Base-by-base conservation (phyloP, 192 early-diverging fungal genomes). In the Ramicandelaber brevisporus region DNA sequence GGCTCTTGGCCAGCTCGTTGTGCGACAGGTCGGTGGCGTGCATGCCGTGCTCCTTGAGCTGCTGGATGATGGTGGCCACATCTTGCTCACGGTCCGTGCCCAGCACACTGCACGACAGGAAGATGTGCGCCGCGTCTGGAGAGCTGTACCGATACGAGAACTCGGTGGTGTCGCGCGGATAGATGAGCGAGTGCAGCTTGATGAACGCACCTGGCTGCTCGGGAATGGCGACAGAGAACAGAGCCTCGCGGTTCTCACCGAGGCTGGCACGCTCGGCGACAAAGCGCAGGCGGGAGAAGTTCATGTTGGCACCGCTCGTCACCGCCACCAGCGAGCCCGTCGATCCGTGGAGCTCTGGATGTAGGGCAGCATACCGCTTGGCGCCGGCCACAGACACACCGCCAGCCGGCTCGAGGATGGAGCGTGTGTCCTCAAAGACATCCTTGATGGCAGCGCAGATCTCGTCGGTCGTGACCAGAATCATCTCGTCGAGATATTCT, bases 241-340 rank as follows among this genome's bases (percentile, higher is more conserved):
- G 63, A 2, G 71, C 93, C 47, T 99, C 93, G 26, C 46, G 58
- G 19, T 78, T 57, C 47, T 99, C 93, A 28, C 93, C 89, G n/a
- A 96, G 46, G 3, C 76, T 69, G 2, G 93, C 84, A 29, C 93
- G 73, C 45, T 99, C 88, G 9, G 86, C 83, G 1, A 99, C 86
- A 39, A 93, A 96, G 22, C 86, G 68, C n/a, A 99, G 58, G 1
- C 88, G 72, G 44, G 90, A 86, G 68, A 96, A 99, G 48, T 99
- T 89, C 70, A 96, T 92, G 57, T 99, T 99, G 21, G 93, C 93
- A 9, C 93, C 93, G 9, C 73, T 78, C 16, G 73, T 64, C 30
- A 90, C 58, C 4, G 78, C 68, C 11, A 98, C 68, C 33, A 71
- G 69, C n/a, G n/a, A n/a, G n/a, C n/a, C n/a, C 9, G 54, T 67